Evolutionary conservation across 78 protist species (phyloP), one percentile per base, ranked within the genome.

Genomic region (Mastigamoeba balamuthi): DNA sequence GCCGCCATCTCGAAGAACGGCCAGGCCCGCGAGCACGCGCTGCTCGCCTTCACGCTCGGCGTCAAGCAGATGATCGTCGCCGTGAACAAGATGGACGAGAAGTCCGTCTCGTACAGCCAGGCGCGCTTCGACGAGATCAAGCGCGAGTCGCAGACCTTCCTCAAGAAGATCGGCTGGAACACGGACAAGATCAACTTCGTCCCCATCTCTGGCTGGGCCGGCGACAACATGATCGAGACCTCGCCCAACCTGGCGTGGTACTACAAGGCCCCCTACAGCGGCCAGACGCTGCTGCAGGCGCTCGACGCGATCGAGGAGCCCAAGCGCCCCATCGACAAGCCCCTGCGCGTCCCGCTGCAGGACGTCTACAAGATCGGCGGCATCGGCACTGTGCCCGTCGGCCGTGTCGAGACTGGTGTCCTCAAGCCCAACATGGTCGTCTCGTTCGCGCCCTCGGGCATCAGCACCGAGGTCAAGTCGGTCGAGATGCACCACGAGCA

Each of bases 331-430:
- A 66, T 86, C 27, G 99, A 96, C 71, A 93, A 93, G 88, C 96
- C 99, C 77, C 93, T 96, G 41, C 96, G 99, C 76, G 81, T 94
- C 71, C 99, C 99, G 75, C 89, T 96, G 7, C 96, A 93, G 81
- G 99, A 93, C 42, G 99, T 95, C 77, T 96, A 91, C 95, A 93
- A 93, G 93, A 96, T 96, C 71, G 95, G 95, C 40, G 99, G 99
- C 75, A 92, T 96, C 83, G 99, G 99, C 23, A 84, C 89, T 33
- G 89, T 78, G 10, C 99, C 96, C 44, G 95, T 92, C 77, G 99
- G 99, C 66, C 94, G 99, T 78, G 97, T 96, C 48, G 99, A 96
- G 84, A 89, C 96, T 23, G 99, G 99, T 33, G 44, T 90, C 84
- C 44, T 93, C 64, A 84, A 82, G 83, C 96, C 99, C 71, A 95